Evolutionary conservation across 1,284 basidiomycete genomes (phyloP), one percentile per base, ranked within the genome.

Genomic region (Marasmius sp.): DNA sequence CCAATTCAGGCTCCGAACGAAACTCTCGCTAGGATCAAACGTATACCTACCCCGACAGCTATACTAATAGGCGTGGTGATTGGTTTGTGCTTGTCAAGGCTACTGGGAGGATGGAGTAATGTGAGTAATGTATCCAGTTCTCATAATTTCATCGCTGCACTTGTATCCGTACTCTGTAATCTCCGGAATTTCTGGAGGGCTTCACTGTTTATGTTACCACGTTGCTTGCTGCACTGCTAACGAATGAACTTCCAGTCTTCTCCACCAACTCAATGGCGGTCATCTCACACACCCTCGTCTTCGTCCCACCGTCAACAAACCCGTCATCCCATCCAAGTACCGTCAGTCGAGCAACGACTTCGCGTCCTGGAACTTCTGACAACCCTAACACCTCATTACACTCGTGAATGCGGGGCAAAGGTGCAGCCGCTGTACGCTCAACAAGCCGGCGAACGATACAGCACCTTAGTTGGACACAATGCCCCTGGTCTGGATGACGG

Each of bases 321-420:
- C 58, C 83, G 82, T 36, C 85, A 88, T 60, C 82, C 85, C 18
- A 80, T 92, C 48, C 81, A 84, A 34, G 74, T 88, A 3, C 94
- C 94, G 0, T 89, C 89, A 0, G 70, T 88, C 14, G 87, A 91
- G 38, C 93, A 97, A 73, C 89, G 95, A 14, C 79, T 84, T 52
- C 90, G 94, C 53, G 88, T 97, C 18, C 85, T 97, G 45, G 87
- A 94, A 61, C 84, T 97, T 53, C 82, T 98, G 59, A 91, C 92
- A 34, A 90, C 91, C 6, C 83, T 98, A 55, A 88, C 93, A 0
- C 87, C 93, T 0, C 93, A 96, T 72, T 91, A 97, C 75, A 97
- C 95, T 20, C 88, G 89, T 62, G 91, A 94, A 75, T 98, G 95
- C 77, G 94, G 93, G 11, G 86, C 91, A 38, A 82, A 85, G 67